Percentiles rank a stretch among this genome's conserved stretches.
These are phyloP conservation scores for Vigna hirtella DNA, from an alignment of 306 rosid species.

Conservation along the genomic window DNA sequence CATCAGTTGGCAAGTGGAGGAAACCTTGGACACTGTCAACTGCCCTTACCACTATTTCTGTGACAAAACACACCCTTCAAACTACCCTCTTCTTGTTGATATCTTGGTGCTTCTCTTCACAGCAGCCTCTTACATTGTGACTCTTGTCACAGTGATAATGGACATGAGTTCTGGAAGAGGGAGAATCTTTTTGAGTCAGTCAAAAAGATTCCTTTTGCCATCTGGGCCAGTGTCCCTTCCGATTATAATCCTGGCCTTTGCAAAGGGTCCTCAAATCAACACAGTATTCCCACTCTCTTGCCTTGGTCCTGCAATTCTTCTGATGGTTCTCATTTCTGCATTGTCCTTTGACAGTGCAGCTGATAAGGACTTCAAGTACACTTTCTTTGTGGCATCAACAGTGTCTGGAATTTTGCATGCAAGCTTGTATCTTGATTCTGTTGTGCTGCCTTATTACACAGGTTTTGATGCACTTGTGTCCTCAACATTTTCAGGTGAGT, in stretches of 20 bases:
- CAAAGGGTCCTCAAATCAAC: conserved; percentile 75
- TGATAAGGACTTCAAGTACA: conserved; percentile 65
- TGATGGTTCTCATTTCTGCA: conserved; percentile 72
- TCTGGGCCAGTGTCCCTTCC: conserved; percentile 90
- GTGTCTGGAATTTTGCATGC: conserved; percentile 91
- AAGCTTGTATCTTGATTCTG: conserved; percentile 71
- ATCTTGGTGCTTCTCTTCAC: conserved; percentile 61
- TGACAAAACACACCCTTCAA: conserved; percentile 70
- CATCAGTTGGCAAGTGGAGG: conserved; percentile 92
- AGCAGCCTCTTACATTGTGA: conserved; percentile 62
- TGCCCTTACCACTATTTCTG: conserved; percentile 94
- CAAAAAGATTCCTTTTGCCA: conserved; percentile 63
- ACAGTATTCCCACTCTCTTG: conserved; percentile 69
- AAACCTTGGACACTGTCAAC: conserved; percentile 67
- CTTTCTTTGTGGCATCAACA: conserved; percentile 75
- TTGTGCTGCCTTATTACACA: conserved; percentile 83
- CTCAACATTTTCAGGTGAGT: conserved; percentile 80
- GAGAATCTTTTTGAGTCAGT: conserved; percentile 29
- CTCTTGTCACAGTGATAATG: conserved; percentile 60
- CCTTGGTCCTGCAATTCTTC: conserved; percentile 85
- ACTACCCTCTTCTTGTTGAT: conserved; percentile 68
- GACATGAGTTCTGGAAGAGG: conserved; percentile 51
- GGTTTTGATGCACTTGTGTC: conserved; percentile 73
- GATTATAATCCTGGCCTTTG: conserved; percentile 67
- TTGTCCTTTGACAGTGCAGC: conserved; percentile 62